These are phyloP conservation scores for Diplosphaera chodatii DNA, from an alignment of 139 green algal species.

Conservation along the genomic window DNA sequence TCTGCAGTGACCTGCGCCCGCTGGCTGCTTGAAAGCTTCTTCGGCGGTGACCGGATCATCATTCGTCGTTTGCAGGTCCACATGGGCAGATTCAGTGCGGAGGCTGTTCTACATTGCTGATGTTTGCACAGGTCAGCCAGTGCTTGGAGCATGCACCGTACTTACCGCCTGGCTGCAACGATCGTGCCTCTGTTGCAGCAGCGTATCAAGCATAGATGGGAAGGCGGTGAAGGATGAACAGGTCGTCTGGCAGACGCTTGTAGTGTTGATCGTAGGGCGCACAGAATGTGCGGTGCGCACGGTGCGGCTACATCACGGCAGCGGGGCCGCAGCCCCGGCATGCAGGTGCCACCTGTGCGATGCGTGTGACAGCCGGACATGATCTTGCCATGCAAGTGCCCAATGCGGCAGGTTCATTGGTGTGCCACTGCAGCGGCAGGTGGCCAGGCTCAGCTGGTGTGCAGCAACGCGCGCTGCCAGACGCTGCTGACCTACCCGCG, in stretches of 20 bases:
- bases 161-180: too few relatives aligned
- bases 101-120: slow-evolving; percentile 70
- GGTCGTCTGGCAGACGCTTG: too few relatives aligned
- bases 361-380: too few relatives aligned
- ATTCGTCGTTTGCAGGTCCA: neutral
- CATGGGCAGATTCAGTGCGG: slow-evolving; percentile 72
- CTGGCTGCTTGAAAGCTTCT: neutral
- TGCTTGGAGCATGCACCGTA: too few relatives aligned
- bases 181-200: too few relatives aligned
- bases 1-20: too few relatives aligned
- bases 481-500: slow-evolving; percentile 86
- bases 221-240: too few relatives aligned
- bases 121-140: slow-evolving; percentile 81
- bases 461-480: slow-evolving; percentile 65
- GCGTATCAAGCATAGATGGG: too few relatives aligned
- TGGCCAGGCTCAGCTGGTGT: slow-evolving; percentile 79
- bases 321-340: slow-evolving; percentile 32
- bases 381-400: too few relatives aligned
- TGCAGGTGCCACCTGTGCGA: too few relatives aligned
- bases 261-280: slow-evolving; percentile 62
- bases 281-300: slow-evolving; percentile 80
- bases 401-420: too few relatives aligned
- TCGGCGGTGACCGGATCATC: neutral
- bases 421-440: neutral
- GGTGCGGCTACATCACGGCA: slow-evolving; percentile 75